Conservation (phyloP, 1,139 yeast species). For the Protomyces macrosporus region DNA sequence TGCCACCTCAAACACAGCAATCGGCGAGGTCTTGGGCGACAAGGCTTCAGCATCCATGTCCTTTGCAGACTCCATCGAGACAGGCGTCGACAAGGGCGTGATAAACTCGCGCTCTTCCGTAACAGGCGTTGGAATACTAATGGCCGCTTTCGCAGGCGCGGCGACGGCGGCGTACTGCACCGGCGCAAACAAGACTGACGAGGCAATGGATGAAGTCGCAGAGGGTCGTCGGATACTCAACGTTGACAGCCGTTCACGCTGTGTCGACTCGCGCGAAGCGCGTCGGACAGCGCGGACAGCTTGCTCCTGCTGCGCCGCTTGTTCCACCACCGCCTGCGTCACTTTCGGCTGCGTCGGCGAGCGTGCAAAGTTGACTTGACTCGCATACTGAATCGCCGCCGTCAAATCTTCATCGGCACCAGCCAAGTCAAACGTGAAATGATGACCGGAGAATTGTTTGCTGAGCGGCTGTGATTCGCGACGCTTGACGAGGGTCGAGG, state of each 20-base stretch:
- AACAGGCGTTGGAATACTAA: background rate
- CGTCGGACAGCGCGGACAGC: background rate
- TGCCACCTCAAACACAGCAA: background rate
- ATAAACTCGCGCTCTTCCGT: background rate
- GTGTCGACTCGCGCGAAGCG: conserved; percentile 3
- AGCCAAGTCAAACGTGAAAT: conserved; percentile 7
- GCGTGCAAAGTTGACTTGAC: background rate
- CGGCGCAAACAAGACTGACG: background rate
- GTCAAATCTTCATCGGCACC: background rate
- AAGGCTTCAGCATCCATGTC: background rate
- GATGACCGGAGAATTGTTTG: conserved; percentile 9
- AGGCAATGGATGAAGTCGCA: background rate
- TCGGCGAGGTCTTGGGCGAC: no score
- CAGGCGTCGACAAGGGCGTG: background rate
- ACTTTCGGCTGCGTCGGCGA: background rate
- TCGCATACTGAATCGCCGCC: conserved; percentile 7
- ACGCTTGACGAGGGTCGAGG: conserved; percentile 2
- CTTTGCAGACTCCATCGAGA: background rate
- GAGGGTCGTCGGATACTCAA: background rate
- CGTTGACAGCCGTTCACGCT: background rate
- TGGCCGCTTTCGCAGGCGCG: background rate
- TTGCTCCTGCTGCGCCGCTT: background rate
- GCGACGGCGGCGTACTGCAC: background rate
- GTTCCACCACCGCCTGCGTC: background rate
- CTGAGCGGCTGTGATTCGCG: conserved; percentile 3